Base-by-base conservation (phyloP, 257 asterid genomes). In the Solanum lycopersicoides region DNA sequence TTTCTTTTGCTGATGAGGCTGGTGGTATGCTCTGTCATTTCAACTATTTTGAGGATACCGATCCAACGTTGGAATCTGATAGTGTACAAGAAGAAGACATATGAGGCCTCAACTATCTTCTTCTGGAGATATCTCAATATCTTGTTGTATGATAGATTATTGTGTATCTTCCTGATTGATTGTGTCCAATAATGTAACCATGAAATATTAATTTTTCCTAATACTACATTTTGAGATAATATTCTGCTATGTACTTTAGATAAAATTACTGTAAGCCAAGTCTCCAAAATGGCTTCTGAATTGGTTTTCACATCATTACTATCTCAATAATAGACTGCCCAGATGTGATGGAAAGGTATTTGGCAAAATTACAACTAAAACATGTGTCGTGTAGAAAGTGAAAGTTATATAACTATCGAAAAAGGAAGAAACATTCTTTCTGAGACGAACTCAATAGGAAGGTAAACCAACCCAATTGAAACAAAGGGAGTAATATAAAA, bases 1-100 rank as follows among this genome's bases (percentile, higher is more conserved):
- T 96, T 65, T 87, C 87, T 83, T 95, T 96, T 91, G 98, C 99
- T 4, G 99, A 96, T 88, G 99, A 95, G 92, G 94, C 96, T 74
- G 99, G 98, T 73, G 97, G 95, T 87, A 85, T 87, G 89, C 98
- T 96, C 37, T 95, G 98, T 65, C 94, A 93, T 86, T 91, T 94
- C 92, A 96, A 91, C 91, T 90, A 87, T 86, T 93, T 93, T 66
- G 91, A 90, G 71, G 88, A 89, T 71, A 92, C 82, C n/a, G 65
- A 30, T 87, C 88, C 87, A 42, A 86, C 92, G 32, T 89, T 89
- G 56, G 88, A 89, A 25, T 66, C 93, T 82, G 83, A 73, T 75
- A 85, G 42, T 37, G 83, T 74, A 56, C 84, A 90, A 68, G 82
- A 89, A 79, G 90, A 91, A 68, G 87, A 82, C 20, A 18, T 18